Base-by-base conservation (phyloP, 306 rosid species). In the Cicer chorassanicum region DNA sequence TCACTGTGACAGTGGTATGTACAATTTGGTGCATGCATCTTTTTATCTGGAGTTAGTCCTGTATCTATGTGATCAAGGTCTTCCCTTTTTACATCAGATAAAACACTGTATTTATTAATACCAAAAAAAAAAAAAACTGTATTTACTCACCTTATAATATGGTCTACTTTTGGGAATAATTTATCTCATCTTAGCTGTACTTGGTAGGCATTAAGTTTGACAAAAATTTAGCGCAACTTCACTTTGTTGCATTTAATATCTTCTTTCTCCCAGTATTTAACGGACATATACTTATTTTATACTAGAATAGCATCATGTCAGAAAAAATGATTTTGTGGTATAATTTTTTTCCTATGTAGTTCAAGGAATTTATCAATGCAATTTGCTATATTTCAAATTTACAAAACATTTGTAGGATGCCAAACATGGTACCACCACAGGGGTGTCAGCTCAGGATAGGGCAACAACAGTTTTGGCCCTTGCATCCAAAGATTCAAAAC, bases 361-460 rank as follows among this genome's bases (percentile, higher is more conserved):
- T 78, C 39, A 42, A 42, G 39, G 34, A 57, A 67, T 51, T 54
- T 76, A 18, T 76, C 65, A 36, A 1, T 12, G 62, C 24, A 57
- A 8, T 21, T 10, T 61, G 21, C 39, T 54, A 42, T 49, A 13
- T 48, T 70, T 29, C 19, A 74, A 83, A 15, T 56, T 80, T 69
- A 13, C 13, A 14, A 41, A 73, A 46, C 56, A 51, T 81, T 75
- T 75, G 56, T 74, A 92, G 97, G 97, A 89, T 80, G 93, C 93
- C 45, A 90, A 87, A 84, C 49, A 85, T 38, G 93, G 99, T 73
- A 92, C 97, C 16, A 90, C 90, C 68, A 94, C 99, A 6, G 99
- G 99, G 49, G 99, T 94, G 29, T 94, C 99, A 12, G 99, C 99
- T 72, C 84, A 51, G 7, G 99, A 94, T 82, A 90, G 99, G 81